Evolutionary conservation across 2,329 filamentous ascomycete species (phyloP), one percentile per base, ranked within the genome.

Genomic region (Ophiobolus disseminans): DNA sequence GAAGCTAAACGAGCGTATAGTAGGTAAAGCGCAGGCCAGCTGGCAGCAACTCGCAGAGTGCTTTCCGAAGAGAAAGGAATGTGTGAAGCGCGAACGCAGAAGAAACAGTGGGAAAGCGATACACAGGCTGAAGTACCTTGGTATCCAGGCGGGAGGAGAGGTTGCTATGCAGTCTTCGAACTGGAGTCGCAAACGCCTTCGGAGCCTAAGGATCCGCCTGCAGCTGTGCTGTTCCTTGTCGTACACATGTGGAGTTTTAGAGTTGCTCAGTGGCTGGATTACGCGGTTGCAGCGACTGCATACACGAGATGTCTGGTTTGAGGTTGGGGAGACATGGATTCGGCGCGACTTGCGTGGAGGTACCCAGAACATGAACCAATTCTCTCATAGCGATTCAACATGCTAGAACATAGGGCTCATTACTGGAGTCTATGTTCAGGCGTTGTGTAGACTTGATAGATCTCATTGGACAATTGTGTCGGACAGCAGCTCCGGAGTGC

Each of bases 1-100:
- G 21, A 34, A 32, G 17, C 7, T 48, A 55, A 51, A 45, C 36
- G 51, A 50, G 21, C 45, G 48, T 52, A 23, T 31, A 26, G 9
- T 39, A 23, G n/a, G n/a, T n/a, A 34, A 50, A 45, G 53, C 53
- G 42, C 60, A 63, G 59, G 43, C 62, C 60, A 58, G 62, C 62
- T 62, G 59, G 48, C 50, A 62, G 62, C 60, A 45, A 57, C 60
- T 65, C 55, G 17, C 57, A 61, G 59, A 64, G 62, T 57, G 60
- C 62, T 61, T 45, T 40, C 36, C 19, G 41, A 48, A 43, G 31
- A n/a, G n/a, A 50, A 55, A 25, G 31, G 46, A 58, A 53, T 42
- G 31, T 37, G 42, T 36, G 36, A 20, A 32, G 44, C 28, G 41
- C 44, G 30, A 41, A 44, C 26, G 39, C 46, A 42, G 34, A 50